Base-by-base conservation (phyloP, 306 rosid species). In the Inga leiocalycina region DNA sequence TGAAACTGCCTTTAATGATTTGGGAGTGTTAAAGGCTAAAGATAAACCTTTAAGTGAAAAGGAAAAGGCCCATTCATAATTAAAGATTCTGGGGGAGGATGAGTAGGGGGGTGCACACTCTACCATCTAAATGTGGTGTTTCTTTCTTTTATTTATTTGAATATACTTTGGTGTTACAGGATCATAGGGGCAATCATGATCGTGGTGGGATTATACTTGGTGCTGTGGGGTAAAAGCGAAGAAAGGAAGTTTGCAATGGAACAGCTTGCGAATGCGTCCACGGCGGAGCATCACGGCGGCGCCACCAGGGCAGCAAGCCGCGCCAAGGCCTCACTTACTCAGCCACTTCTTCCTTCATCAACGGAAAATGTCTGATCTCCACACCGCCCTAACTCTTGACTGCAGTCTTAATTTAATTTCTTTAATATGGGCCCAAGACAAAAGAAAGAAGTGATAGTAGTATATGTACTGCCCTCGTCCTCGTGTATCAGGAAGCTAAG, bases 161-260 rank as follows among this genome's bases (percentile, higher is more conserved):
- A 22, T 22, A 1, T 10, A 0, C 15, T 62, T 62, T 4, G 57
- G 9, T 83, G 85, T 71, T 85, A 61, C 85, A 96, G 99, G 93
- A 94, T 96, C 57, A 92, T 96, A 62, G 99, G 99, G 79, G 99
- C 99, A 70, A 87, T 84, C 64, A 75, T 94, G 90, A 96, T 96
- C 83, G 86, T 96, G 41, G 78, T 79, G 74, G 99, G 99, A 73
- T 85, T 96, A 35, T 96, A 96, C 88, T 76, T 91, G 13, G 99
- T 96, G 41, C 73, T 96, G 86, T 96, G 98, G 98, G 99, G 99
- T 6, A 96, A 94, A 90, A 92, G 24, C 20, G 92, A 92, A 87
- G 99, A 96, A 75, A 91, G 59, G 83, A 96, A 92, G 81, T 86
- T 92, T 77, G 98, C 97, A 54, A 87, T 35, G 85, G 92, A 89